A percentile compares a stretch with the other conserved stretches of the same genome.
phyloP scores from a whole-genome alignment of 176 grass and related monocot species.

The Avena sativa region DNA sequence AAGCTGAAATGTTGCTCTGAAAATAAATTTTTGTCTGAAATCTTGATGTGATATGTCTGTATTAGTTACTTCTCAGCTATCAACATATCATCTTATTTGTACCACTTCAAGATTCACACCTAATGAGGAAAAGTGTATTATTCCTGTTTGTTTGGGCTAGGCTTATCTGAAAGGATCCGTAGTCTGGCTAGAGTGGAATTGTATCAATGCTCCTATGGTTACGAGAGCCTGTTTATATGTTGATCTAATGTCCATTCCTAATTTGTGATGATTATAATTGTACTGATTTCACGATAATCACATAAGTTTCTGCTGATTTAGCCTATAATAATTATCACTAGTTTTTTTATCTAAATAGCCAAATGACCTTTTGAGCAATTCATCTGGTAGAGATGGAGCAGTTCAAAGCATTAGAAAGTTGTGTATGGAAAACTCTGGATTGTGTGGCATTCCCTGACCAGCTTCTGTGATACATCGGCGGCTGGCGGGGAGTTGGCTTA shows the following conservation, averaged over 20 bases:
- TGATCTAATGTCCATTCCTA: not conserved
- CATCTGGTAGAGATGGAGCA: slow-evolving; percentile 5
- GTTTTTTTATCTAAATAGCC: not conserved
- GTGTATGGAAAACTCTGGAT: not conserved
- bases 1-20: not conserved
- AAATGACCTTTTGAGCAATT: not conserved
- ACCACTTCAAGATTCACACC: slow-evolving; percentile 14
- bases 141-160: not conserved
- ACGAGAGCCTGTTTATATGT: not conserved
- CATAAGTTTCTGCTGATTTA: slow-evolving; percentile 2
- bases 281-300: not conserved
- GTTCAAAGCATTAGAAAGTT: not conserved
- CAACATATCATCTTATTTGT: not conserved
- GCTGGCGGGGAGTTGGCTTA: not conserved
- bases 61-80: not conserved
- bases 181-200: not conserved
- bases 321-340: not conserved
- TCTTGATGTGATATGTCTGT: slow-evolving; percentile 19
- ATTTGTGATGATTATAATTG: not conserved
- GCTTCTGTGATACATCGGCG: not conserved
- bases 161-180: not conserved
- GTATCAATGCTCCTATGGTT: not conserved
- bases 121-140: slow-evolving; percentile 3
- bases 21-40: slow-evolving; percentile 5
- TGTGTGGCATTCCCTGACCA: not conserved